Base-by-base conservation (phyloP, 176 grass and related monocot species). In the Secale cereale region DNA sequence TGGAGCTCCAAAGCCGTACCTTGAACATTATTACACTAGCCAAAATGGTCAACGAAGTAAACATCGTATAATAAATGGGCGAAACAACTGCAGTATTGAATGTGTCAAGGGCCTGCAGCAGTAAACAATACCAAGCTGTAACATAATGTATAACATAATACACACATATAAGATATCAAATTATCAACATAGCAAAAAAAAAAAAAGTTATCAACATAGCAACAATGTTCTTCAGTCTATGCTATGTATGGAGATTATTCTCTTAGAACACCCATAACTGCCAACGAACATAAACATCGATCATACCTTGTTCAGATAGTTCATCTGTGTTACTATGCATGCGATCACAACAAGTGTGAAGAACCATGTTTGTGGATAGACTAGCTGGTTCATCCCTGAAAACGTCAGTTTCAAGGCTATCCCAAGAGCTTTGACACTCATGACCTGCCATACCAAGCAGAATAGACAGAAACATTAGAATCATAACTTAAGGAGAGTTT, bases 351-450 rank as follows among this genome's bases (percentile, higher is more conserved):
- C 80, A 86, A 98, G 77, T 70, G 79, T 83, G 73, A 98, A 98
- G 48, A 91, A 86, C 96, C 96, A 98, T 59, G 93, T 95, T 90
- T 98, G 96, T 41, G 93, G 78, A 94, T 95, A 98, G 63, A 93
- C 77, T 40, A 98, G 88, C 83, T 98, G 96, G 83, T 98, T 98
- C 86, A 92, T 90, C 77, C 96, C 96, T 63, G 96, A 94, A 93
- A 98, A 98, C 52, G 96, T 98, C 75, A 98, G 87, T 67, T 98
- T 98, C 83, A 98, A 86, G 23, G 93, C 95, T 65, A 98, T 98
- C 74, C 95, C 95, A 84, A 98, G 91, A 59, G 95, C 95, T 92
- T 98, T 95, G 48, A 98, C 91, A 81, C 93, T 98, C 95, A 98
- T 98, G 85, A 98, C 95, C 95, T 98, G 85, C 39, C 76, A 81